A percentile compares a stretch with the other conserved stretches of the same genome.
Conservation (phyloP, 352 stramenopile species). For the Globisporangium canariense region DNA sequence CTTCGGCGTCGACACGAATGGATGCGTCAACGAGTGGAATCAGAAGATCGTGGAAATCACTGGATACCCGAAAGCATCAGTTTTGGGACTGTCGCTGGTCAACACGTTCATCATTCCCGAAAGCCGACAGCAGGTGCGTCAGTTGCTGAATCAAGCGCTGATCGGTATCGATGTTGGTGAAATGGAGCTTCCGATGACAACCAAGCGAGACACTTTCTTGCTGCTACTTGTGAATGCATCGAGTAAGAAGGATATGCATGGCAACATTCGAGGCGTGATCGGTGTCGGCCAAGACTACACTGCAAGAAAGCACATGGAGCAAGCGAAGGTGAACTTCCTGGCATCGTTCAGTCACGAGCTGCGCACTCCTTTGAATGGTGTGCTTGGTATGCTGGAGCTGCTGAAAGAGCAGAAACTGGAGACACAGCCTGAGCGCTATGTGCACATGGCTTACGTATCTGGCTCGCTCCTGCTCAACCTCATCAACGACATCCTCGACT, state of each 20-base stretch:
- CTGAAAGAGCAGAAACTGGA: constrained; percentile 76
- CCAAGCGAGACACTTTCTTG: constrained; percentile 61
- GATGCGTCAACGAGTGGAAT: constrained; percentile 86
- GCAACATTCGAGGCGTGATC: constrained; percentile 91
- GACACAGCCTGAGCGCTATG: constrained; percentile 61
- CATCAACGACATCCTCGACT: constrained; percentile 91
- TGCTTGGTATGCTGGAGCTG: constrained; percentile 81
- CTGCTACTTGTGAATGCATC: constrained; percentile 79
- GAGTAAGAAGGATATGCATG: constrained; percentile 89
- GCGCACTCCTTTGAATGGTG: constrained; percentile 76
- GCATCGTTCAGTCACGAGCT: constrained; percentile 84
- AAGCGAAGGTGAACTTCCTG: constrained; percentile 84
- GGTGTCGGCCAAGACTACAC: constrained; percentile 93
- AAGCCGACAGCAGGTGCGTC: constrained; percentile 58
- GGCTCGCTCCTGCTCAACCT: constrained; percentile 87
- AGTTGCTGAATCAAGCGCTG: constrained; percentile 74
- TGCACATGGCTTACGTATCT: constrained; percentile 85
- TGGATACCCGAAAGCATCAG: constrained; percentile 65
- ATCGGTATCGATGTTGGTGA: constrained; percentile 87
- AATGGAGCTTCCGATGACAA: constrained; percentile 86
- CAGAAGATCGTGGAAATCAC: constrained; percentile 87
- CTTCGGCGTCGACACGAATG: constrained; percentile 81
- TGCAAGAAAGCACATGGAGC: constrained; percentile 82
- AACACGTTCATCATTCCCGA: constrained; percentile 79
- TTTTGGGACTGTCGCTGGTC: constrained; percentile 70